Conservation (phyloP, 73 alveolate species). For the Symbiodinium natans region DNA sequence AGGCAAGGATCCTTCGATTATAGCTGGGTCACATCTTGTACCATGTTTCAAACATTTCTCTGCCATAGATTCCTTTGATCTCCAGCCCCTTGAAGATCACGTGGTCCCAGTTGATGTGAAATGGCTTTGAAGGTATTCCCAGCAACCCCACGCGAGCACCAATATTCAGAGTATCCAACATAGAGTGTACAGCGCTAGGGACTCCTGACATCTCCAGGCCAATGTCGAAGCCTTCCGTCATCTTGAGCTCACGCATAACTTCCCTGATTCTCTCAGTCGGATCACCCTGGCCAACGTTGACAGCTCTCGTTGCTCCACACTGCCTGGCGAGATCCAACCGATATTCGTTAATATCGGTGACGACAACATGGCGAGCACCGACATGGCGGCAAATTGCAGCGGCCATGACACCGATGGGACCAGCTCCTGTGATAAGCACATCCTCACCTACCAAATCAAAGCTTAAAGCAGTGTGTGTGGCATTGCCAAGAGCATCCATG, state of each 20-base stretch:
- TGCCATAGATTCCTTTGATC: slow-evolving; percentile 91
- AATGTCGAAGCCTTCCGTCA: slow-evolving; percentile 86
- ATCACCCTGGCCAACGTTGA: slow-evolving; percentile 68
- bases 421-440: slow-evolving; percentile 92
- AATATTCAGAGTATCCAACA: slow-evolving; percentile 85
- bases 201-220: slow-evolving; percentile 94
- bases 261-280: slow-evolving; percentile 39
- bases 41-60: slow-evolving; percentile 93
- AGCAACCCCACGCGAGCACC: slow-evolving; percentile 71
- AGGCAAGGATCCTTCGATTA: not conserved
- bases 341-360: slow-evolving; percentile 83
- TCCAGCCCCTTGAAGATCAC: slow-evolving; percentile 91
- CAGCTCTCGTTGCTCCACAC: slow-evolving; percentile 84
- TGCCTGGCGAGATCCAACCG: slow-evolving; percentile 79
- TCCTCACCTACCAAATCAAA: slow-evolving; percentile 86
- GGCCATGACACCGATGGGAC: slow-evolving; percentile 92
- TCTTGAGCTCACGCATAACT: slow-evolving; percentile 58
- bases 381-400: slow-evolving; percentile 89
- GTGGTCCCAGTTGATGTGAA: slow-evolving; percentile 84
- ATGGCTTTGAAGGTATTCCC: slow-evolving; percentile 92
- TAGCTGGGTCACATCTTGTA: slow-evolving; percentile 62
- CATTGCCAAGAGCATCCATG: slow-evolving; percentile 93
- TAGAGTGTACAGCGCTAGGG: slow-evolving; percentile 68
- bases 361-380: slow-evolving; percentile 67
- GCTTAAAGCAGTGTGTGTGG: slow-evolving; percentile 63